Evolutionary conservation across 2,329 filamentous ascomycete species (phyloP).

Genomic region (Aspergillus amoenus): DNA sequence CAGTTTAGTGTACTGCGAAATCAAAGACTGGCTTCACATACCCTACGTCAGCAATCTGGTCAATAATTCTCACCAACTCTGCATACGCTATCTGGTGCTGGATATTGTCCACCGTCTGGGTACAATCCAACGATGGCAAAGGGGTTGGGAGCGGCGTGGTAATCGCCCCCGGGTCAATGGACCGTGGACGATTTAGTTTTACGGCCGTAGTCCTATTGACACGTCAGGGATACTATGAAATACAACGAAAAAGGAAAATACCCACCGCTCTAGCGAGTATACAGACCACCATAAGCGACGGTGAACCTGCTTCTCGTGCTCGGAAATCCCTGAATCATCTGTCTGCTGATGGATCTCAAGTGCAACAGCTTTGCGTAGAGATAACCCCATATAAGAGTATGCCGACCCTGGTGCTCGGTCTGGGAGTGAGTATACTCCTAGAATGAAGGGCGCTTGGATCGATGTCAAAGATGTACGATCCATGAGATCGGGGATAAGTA

Average conservation of each 20-base stretch:
- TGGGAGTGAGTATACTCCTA: slow-evolving; percentile 39
- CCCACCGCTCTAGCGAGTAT: slow-evolving; percentile 35
- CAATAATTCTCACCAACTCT: slow-evolving; percentile 30
- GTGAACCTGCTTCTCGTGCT: slow-evolving; percentile 43
- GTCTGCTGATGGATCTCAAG: slow-evolving; percentile 23
- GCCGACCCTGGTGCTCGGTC: slow-evolving; percentile 36
- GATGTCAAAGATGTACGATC: slow-evolving; percentile 26
- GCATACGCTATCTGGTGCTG: slow-evolving; percentile 34
- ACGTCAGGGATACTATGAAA: background rate
- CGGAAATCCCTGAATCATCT: slow-evolving; percentile 28
- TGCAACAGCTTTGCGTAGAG: slow-evolving; percentile 54
- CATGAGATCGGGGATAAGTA: slow-evolving; percentile 35
- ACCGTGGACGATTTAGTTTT: slow-evolving; percentile 19
- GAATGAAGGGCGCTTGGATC: slow-evolving; percentile 33
- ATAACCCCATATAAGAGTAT: slow-evolving; percentile 43
- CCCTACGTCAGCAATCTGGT: slow-evolving; percentile 9
- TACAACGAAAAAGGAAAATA: background rate
- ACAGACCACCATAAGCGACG: slow-evolving; percentile 54
- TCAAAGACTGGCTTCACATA: background rate
- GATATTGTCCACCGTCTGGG: slow-evolving; percentile 34
- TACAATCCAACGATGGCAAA: slow-evolving; percentile 10
- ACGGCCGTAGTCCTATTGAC: slow-evolving; percentile 21
- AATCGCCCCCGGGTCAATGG: slow-evolving; percentile 13
- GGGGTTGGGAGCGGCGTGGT: slow-evolving; percentile 13
- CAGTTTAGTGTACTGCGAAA: background rate